Conservation (phyloP, 2,329 filamentous ascomycete genomes). For the Ascochyta fabae region DNA sequence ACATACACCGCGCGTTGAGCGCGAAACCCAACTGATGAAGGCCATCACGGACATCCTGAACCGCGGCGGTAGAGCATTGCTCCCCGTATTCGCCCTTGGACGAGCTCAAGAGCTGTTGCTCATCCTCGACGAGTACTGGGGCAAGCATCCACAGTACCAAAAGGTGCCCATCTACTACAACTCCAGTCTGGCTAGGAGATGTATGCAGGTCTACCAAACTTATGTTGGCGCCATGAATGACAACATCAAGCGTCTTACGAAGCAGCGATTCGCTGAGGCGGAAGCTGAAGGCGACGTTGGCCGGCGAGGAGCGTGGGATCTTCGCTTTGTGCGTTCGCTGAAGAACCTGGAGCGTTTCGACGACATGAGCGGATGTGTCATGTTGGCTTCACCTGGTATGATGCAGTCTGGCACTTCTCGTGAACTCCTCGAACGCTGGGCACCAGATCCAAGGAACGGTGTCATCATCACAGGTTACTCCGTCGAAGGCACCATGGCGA, state of each 20-base stretch:
- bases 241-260: conserved; percentile 95
- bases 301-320: conserved; percentile 92
- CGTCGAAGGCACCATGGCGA: conserved; percentile 97
- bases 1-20: conserved; percentile 86
- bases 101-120: conserved; percentile 91
- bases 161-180: conserved; percentile 97
- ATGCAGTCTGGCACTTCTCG: conserved; percentile 94
- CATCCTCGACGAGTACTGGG: conserved; percentile 97
- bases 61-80: conserved; percentile 86
- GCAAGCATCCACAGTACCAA: conserved; percentile 84
- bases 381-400: conserved; percentile 98
- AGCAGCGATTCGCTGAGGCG: conserved; percentile 88
- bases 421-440: conserved; percentile 93
- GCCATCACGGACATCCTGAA: conserved; percentile 90
- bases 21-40: conserved; percentile 94
- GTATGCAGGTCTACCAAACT: conserved; percentile 98
- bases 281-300: conserved; percentile 77
- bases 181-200: conserved; percentile 90
- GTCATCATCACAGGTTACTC: conserved; percentile 98
- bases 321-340: conserved; percentile 88
- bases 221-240: conserved; percentile 99
- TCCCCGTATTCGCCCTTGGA: conserved; percentile 94
- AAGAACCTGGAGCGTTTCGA: conserved; percentile 96
- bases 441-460: conserved; percentile 95
- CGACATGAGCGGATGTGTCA: conserved; percentile 92